Conservation (phyloP, 2,329 filamentous ascomycete genomes). For the Cordyceps militaris region DNA sequence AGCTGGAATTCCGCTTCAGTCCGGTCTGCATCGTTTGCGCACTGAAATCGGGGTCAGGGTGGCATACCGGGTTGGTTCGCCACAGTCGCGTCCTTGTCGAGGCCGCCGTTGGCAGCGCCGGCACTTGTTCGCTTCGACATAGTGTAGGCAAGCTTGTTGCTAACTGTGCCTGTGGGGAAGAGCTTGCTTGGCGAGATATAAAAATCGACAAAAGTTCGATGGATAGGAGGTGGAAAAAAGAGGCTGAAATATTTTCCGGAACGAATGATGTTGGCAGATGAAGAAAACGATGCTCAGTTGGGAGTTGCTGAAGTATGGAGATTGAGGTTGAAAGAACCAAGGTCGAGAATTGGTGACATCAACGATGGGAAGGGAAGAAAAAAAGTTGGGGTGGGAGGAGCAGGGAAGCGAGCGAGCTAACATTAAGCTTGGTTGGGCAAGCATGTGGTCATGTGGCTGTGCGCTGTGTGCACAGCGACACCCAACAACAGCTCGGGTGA, state of each 20-base stretch:
- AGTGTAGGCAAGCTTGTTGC: too few relatives aligned
- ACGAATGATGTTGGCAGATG: neutral
- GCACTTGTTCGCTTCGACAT: conserved; percentile 56
- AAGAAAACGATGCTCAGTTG: neutral
- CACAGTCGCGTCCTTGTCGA: conserved; percentile 23
- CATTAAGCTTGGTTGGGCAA: neutral
- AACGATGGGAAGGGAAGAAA: neutral
- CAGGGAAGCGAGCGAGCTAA: neutral
- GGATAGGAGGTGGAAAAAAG: neutral
- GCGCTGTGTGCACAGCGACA: too few relatives aligned
- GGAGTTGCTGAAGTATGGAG: neutral
- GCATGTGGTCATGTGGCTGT: neutral
- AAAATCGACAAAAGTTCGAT: neutral
- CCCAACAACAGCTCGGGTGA: too few relatives aligned
- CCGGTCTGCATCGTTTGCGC: too few relatives aligned
- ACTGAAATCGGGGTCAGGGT: too few relatives aligned
- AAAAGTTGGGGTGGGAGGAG: neutral
- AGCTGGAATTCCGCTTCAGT: too few relatives aligned
- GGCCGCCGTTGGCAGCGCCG: conserved; percentile 25
- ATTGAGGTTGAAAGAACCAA: neutral
- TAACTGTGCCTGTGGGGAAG: too few relatives aligned
- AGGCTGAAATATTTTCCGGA: too few relatives aligned
- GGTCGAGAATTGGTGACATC: conserved; percentile 1
- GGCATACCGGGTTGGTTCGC: conserved; percentile 29
- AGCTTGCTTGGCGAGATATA: neutral